Percentiles rank a stretch among this genome's conserved stretches.
phyloP scores from a whole-genome alignment of 2,329 filamentous ascomycete genomes.

The Talaromyces sp. region DNA sequence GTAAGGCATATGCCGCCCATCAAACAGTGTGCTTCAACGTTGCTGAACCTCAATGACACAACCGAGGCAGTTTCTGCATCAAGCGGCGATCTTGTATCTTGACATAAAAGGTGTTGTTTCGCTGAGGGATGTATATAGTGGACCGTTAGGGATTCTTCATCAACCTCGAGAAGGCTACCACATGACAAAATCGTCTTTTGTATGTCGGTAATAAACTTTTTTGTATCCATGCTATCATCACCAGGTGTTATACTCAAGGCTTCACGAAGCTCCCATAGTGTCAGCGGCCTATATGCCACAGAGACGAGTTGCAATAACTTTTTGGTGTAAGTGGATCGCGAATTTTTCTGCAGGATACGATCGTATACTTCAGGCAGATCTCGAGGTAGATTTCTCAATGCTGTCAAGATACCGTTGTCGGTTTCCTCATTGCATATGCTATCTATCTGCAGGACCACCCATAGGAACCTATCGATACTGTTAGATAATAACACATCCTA shows the following conservation, averaged over 20 bases:
- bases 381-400: neutral
- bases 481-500: neutral
- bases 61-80: too few species aligned
- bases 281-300: neutral
- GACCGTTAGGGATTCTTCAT: slow-evolving; percentile 9
- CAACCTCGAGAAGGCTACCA: slow-evolving; percentile 6
- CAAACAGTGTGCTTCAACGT: neutral
- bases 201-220: neutral
- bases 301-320: neutral
- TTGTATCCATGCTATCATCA: neutral
- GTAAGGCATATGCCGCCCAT: slow-evolving; percentile 8
- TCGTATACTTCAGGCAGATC: slow-evolving; percentile 1
- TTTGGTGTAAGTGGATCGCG: neutral
- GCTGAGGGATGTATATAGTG: slow-evolving; percentile 11
- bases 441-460: slow-evolving; percentile 8
- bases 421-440: slow-evolving; percentile 7
- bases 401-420: neutral
- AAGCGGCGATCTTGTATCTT: too few species aligned
- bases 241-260: neutral
- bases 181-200: slow-evolving; percentile 1
- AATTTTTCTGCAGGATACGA: neutral
- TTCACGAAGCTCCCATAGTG: neutral
- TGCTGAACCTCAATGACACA: neutral
- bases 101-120: slow-evolving; percentile 2
- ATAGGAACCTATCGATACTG: neutral